Conservation (phyloP, 2,329 filamentous ascomycete species). For the Metarhizium humberi region DNA sequence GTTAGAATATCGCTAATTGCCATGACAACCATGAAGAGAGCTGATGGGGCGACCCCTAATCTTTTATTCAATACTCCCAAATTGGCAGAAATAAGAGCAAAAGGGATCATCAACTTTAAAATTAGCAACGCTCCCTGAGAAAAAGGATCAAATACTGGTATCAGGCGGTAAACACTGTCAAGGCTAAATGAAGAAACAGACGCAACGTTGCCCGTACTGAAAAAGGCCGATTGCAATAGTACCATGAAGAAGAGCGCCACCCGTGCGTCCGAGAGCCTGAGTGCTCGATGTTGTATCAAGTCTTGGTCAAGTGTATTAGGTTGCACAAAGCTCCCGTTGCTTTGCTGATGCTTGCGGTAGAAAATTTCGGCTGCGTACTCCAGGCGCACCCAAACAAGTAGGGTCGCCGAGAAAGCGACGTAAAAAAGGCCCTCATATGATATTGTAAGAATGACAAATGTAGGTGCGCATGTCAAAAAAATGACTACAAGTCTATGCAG, state of each 20-base stretch:
- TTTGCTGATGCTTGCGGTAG: background rate
- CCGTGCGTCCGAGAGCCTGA: conserved; percentile 75
- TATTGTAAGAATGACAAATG: conserved; percentile 92
- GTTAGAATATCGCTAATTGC: conserved; percentile 85
- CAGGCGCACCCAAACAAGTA: conserved; percentile 85
- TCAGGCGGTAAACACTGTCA: conserved; percentile 76
- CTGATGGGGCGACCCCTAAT: conserved; percentile 75
- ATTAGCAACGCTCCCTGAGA: conserved; percentile 80
- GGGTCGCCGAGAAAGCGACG: conserved; percentile 71
- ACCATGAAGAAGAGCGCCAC: conserved; percentile 93
- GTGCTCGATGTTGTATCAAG: conserved; percentile 42
- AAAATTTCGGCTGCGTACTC: conserved; percentile 58
- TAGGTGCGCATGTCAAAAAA: conserved; percentile 86
- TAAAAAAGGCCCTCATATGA: conserved; percentile 98
- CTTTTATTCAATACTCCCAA: conserved; percentile 85
- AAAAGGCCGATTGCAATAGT: conserved; percentile 90
- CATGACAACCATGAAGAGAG: conserved; percentile 92
- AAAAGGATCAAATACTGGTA: conserved; percentile 91
- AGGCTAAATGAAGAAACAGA: conserved; percentile 90
- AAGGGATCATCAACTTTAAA: conserved; percentile 86
- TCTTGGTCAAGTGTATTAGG: background rate
- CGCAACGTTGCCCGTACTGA: conserved; percentile 92
- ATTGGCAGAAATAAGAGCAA: conserved; percentile 84
- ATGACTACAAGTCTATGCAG: conserved; percentile 81
- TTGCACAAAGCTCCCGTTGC: conserved; percentile 5